These are phyloP conservation scores for Guillardia theta DNA, from an alignment of 78 protist species.

Conservation along the genomic window DNA sequence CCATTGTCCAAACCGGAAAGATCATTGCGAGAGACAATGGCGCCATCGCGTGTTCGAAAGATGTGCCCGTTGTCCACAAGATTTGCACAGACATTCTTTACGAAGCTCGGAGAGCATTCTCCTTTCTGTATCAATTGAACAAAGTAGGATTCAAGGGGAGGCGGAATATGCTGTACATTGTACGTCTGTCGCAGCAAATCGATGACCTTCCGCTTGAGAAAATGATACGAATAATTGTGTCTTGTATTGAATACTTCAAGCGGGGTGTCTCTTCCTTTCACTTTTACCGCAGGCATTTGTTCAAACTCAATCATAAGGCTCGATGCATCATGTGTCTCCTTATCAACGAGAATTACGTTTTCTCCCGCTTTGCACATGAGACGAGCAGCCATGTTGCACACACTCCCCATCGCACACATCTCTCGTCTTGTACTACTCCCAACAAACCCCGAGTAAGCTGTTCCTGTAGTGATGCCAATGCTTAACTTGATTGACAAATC, in stretches of 20 bases:
- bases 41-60: not conserved
- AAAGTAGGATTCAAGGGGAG: too few relatives aligned
- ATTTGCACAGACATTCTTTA: not conserved
- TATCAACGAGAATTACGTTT: not conserved
- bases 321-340: not conserved
- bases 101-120: not conserved
- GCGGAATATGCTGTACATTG: not conserved
- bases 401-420: conserved; percentile 18
- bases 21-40: not conserved
- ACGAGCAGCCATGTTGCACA: not conserved
- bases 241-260: not conserved
- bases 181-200: not conserved
- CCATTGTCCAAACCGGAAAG: not conserved
- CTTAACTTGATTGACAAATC: not conserved
- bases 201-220: not conserved
- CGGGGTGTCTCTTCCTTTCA: not conserved
- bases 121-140: not conserved
- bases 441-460: conserved; percentile 29
- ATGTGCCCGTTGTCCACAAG: not conserved
- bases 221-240: not conserved
- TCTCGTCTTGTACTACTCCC: not conserved
- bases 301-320: not conserved
- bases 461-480: conserved; percentile 3
- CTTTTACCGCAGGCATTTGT: not conserved
- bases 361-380: not conserved